Evolutionary conservation across 495 filamentous ascomycete genomes (phyloP), one percentile per base, ranked within the genome.

Genomic region (Penicillium paradoxum): DNA sequence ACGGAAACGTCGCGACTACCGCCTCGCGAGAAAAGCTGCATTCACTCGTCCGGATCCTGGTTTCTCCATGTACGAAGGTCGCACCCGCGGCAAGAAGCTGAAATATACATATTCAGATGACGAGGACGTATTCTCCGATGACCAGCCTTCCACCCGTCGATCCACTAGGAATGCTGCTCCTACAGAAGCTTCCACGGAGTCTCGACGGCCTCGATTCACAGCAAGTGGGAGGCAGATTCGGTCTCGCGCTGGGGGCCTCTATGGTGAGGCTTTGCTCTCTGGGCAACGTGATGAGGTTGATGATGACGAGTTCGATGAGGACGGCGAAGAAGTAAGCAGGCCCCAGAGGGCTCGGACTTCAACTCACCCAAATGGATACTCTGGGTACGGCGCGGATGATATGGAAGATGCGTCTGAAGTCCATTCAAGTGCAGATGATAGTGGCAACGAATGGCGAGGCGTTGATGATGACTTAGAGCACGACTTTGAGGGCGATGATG

Each of bases 81-180:
- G 93, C 38, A 97, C 95, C 0, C 82, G 93, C 46, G 93, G 93
- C 36, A 97, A 97, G 72, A 86, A 91, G 39, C 86, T 96, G 69
- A 95, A 88, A 65, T 98, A 97, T 56, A 97, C 91, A 0, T 97
- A 88, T 65, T 96, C 90, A 0, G 90, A 96, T 37, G 91, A 96
- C 34, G 90, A 95, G 59, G 86, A 85, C 17, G 84, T 87, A 32
- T 79, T 82, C 45, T 89, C 88, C 2, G 90, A 95, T 64, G 84
- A 82, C 21, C 74, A 80, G 18, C 68, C 73, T 5, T 73, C 79
- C 14, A 80, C 73, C 24, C 82, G 89, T 47, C 81, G 88, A 33
- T 96, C 91, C 0, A 83, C 82, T 10, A 80, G 91, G 17, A 85
- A 88, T 60, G 57, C 60, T 0, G 89, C 89, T 3, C 79, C 83